Evolutionary conservation across 129 eudicot species (phyloP), one percentile per base, ranked within the genome.

Genomic region (Escallonia rubra): DNA sequence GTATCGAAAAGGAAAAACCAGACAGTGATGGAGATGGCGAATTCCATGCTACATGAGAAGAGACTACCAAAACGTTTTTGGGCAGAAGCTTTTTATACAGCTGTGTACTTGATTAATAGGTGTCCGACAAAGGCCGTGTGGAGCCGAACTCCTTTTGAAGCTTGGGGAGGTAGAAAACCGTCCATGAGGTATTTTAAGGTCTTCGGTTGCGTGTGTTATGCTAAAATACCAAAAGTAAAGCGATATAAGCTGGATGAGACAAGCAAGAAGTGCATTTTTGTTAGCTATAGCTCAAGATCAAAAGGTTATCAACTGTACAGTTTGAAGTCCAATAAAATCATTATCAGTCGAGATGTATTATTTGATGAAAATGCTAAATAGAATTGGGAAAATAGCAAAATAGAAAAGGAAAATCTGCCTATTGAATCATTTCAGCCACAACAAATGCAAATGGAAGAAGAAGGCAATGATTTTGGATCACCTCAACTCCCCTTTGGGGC

Each of bases 11-110:
- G 66, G 3, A 51, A 66, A 4, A 74, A 67, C 12, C 6, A 10
- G 47, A 74, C 67, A 4, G 38, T 66, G 0, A 11, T 45, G n/a
- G 72, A 74, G 38, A 66, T 74, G 72, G 71, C 55, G 0, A 74
- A 45, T 41, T 54, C 61, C 2, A 74, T 74, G 79, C 8, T 74
- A 0, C 5, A 67, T 3, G 47, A 7, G 2, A 66, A 66, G 23
- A 44, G 44, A 2, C n/a, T 74, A 5, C 57, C 73, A 5, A 23
- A 59, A 3, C 3, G 0, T 6, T 57, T 74, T n/a, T 73, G 59
- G 67, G 65, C 60, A 0, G 67, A 74, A 47, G 70, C 64, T 1
- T 58, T 44, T 0, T 2, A 15, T 16, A 49, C 50, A 11, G 63
- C 63, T 0, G 59, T 73, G 9, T 65, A 64, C 16, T 10, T 73